phyloP scores from a whole-genome alignment of 1,284 basidiomycete species.

The Quambalaria eucalypti region DNA sequence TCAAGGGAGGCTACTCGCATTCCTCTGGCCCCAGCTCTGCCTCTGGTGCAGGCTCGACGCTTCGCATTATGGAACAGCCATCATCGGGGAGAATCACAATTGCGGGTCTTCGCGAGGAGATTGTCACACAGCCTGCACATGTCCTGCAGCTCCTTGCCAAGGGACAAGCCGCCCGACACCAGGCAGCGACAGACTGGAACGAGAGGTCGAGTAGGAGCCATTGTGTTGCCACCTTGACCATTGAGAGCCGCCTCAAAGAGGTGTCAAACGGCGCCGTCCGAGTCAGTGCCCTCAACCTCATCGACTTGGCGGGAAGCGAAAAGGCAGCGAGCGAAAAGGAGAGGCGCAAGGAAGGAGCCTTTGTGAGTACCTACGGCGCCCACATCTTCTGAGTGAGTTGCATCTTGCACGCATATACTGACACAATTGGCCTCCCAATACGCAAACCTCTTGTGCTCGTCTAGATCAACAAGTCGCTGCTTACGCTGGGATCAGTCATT shows the following conservation, averaged over 20 bases:
- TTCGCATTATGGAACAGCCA: slow-evolving; percentile 43
- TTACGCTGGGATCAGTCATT: slow-evolving; percentile 54
- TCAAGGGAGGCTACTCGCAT: slow-evolving; percentile 16
- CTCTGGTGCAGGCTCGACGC: slow-evolving; percentile 1
- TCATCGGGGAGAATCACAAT: slow-evolving; percentile 49
- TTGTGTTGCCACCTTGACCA: slow-evolving; percentile 57
- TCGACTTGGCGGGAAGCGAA: slow-evolving; percentile 56
- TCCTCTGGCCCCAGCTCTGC: neutral
- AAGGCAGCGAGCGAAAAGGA: slow-evolving; percentile 53
- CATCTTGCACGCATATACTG: neutral
- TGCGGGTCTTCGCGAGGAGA: slow-evolving; percentile 52
- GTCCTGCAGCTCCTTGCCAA: slow-evolving; percentile 61
- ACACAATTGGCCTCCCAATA: neutral
- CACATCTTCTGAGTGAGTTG: too few relatives aligned
- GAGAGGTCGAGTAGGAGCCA: slow-evolving; percentile 88
- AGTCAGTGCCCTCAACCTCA: slow-evolving; percentile 50
- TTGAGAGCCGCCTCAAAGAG: slow-evolving; percentile 21
- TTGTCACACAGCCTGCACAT: slow-evolving; percentile 52
- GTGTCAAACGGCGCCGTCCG: slow-evolving; percentile 24
- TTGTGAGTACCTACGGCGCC: slow-evolving; percentile 14
- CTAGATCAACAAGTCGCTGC: slow-evolving; percentile 44
- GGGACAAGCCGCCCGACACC: slow-evolving; percentile 78
- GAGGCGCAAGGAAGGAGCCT: slow-evolving; percentile 52
- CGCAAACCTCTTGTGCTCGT: neutral
- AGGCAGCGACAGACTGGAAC: slow-evolving; percentile 96